Conservation (phyloP, 148 eudicot species). For the Oxyria digyna region DNA sequence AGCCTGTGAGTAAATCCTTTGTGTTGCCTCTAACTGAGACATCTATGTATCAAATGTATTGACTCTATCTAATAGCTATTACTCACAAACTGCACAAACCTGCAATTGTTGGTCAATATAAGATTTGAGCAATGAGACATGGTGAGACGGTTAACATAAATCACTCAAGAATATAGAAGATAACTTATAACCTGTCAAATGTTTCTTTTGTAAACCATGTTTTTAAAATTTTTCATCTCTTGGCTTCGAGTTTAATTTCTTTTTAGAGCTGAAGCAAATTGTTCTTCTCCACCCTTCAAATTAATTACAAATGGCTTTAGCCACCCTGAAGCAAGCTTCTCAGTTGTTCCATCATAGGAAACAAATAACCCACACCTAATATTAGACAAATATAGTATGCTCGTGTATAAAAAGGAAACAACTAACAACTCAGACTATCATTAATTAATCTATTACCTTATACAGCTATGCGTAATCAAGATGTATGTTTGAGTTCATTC, state of each 20-base stretch:
- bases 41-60: slow-evolving; percentile 78
- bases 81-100: slow-evolving; percentile 94
- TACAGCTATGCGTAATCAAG: slow-evolving; percentile 81
- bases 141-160: neutral
- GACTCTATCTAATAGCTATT: slow-evolving; percentile 72
- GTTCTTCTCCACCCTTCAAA: slow-evolving; percentile 78
- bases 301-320: slow-evolving; percentile 75
- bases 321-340: slow-evolving; percentile 80
- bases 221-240: slow-evolving; percentile 35
- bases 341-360: slow-evolving; percentile 63
- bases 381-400: slow-evolving; percentile 12
- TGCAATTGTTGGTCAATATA: too few species aligned
- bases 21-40: slow-evolving; percentile 88
- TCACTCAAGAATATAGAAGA: slow-evolving; percentile 2
- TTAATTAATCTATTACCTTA: too few species aligned
- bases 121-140: slow-evolving; percentile 10
- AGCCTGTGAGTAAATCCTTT: slow-evolving; percentile 86
- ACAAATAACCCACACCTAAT: slow-evolving; percentile 83
- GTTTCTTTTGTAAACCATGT: slow-evolving; percentile 95
- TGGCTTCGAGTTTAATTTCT: slow-evolving; percentile 74
- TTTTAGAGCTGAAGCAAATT: slow-evolving; percentile 51
- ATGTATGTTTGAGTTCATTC: slow-evolving; percentile 60
- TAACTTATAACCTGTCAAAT: slow-evolving; percentile 53
- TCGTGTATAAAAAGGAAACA: neutral
- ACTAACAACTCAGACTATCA: neutral